Base-by-base conservation (phyloP, 2,329 filamentous ascomycete genomes). In the Hypoxylon rubiginosum region DNA sequence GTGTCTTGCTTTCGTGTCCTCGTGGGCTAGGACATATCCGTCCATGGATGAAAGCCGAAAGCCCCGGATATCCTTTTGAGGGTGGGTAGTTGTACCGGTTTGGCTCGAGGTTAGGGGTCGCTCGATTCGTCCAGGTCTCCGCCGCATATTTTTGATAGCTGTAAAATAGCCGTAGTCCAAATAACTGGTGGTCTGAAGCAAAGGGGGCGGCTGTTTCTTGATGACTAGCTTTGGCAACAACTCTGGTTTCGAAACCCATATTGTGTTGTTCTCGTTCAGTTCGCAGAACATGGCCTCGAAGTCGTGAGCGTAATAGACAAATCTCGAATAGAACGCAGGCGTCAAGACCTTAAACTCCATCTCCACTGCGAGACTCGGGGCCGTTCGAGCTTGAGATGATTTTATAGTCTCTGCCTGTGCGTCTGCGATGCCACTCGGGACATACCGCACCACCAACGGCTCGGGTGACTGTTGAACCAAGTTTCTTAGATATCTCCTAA, bases 261-360 rank as follows among this genome's bases (percentile, higher is more conserved):
- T 75, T 0, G 89, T 92, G 41, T 82, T 79, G 68, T 84, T 90
- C 62, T 88, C 87, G 48, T 85, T 76, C 73, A 87, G 74, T 73
- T 92, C 89, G 63, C 84, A 83, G 59, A 89, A 86, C 30, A 92
- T 79, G 0, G 87, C 88, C 70, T 90, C 87, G 17, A 87, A 82
- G 21, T 87, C 86, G 72, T 90, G 83, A 0, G 85, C 81, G 72
- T 92, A 91, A 67, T 86, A 83, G 0, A 89, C 82, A 51, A 92
- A 88, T 28, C 89, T 84, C 11, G 86, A 83, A 79, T 93, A 93
- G 73, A 93, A 93, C 0, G 80, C 81, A 0, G 91, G 90, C 0
- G 88, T 90, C 19, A 91, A 76, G 4, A 92, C 80, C 57, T 84
- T 84, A 51, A 92, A 79, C 46, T 86, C 85, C 5, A 91, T 54